These are phyloP conservation scores for Acarospora socialis DNA, from an alignment of 2,329 filamentous ascomycete species.

Conservation along the genomic window DNA sequence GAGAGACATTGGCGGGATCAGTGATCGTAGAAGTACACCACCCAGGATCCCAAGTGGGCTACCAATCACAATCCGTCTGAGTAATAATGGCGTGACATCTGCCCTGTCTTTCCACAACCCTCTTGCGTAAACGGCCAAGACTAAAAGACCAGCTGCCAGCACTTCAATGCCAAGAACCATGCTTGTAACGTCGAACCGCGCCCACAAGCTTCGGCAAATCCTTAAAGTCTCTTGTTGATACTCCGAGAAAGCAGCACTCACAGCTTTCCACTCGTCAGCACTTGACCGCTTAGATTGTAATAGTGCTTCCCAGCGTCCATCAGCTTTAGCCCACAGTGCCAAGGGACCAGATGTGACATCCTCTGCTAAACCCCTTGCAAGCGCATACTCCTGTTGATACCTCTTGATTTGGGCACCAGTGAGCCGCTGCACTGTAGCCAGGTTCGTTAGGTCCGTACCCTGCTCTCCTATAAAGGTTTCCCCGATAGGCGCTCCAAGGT, in stretches of 20 bases:
- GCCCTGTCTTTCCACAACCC: slow-evolving; percentile 38
- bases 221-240: slow-evolving; percentile 69
- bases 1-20: slow-evolving; percentile 16
- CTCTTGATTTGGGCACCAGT: slow-evolving; percentile 74
- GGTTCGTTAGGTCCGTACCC: slow-evolving; percentile 58
- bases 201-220: slow-evolving; percentile 77
- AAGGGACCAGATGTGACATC: slow-evolving; percentile 41
- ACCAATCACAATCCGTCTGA: slow-evolving; percentile 37
- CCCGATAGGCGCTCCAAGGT: slow-evolving; percentile 80
- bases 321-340: slow-evolving; percentile 46
- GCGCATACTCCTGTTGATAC: slow-evolving; percentile 74
- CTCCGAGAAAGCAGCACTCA: slow-evolving; percentile 45
- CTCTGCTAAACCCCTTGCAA: slow-evolving; percentile 53
- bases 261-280: slow-evolving; percentile 25
- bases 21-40: slow-evolving; percentile 14
- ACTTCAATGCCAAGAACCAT: slow-evolving; percentile 71
- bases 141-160: slow-evolving; percentile 50
- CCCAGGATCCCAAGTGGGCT: slow-evolving; percentile 28
- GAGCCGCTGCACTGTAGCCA: slow-evolving; percentile 63
- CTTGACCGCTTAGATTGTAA: slow-evolving; percentile 27
- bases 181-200: slow-evolving; percentile 72
- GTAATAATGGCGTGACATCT: slow-evolving; percentile 38
- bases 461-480: slow-evolving; percentile 70
- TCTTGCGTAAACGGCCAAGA: slow-evolving; percentile 60
- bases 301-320: slow-evolving; percentile 36